phyloP scores from a whole-genome alignment of 306 rosid species.

The Acacia crassicarpa region DNA sequence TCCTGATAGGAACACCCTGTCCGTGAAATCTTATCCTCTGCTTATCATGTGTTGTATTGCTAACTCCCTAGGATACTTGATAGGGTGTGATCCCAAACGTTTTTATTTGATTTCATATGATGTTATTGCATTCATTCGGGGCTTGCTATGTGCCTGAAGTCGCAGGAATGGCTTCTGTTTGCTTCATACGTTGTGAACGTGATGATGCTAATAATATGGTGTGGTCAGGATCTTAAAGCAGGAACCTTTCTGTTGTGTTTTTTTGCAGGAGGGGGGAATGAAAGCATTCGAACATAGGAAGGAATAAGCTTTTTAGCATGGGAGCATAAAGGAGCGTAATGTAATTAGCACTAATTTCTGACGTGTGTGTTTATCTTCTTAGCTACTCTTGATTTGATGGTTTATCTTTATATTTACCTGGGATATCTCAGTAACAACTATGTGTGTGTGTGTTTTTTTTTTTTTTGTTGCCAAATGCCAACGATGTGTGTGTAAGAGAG shows the following conservation, averaged over 20 bases:
- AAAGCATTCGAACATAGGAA: too few species aligned
- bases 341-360: background rate
- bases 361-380: background rate
- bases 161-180: background rate
- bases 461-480: too few species aligned
- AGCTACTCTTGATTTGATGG: background rate
- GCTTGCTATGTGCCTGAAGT: background rate
- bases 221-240: background rate
- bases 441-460: background rate
- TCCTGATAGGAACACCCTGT: conserved; percentile 23
- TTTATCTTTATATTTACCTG: background rate
- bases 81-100: background rate
- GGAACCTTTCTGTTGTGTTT: background rate
- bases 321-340: background rate
- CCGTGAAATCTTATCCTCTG: conserved; percentile 23
- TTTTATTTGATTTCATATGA: background rate
- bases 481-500: background rate
- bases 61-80: background rate
- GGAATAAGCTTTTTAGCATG: background rate
- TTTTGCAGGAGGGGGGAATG: background rate
- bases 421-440: background rate
- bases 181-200: background rate
- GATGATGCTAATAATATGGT: background rate
- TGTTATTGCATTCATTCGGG: background rate
- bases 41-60: background rate